Conservation (phyloP, 1,284 basidiomycete species). For the Ceratobasidium sp. region DNA sequence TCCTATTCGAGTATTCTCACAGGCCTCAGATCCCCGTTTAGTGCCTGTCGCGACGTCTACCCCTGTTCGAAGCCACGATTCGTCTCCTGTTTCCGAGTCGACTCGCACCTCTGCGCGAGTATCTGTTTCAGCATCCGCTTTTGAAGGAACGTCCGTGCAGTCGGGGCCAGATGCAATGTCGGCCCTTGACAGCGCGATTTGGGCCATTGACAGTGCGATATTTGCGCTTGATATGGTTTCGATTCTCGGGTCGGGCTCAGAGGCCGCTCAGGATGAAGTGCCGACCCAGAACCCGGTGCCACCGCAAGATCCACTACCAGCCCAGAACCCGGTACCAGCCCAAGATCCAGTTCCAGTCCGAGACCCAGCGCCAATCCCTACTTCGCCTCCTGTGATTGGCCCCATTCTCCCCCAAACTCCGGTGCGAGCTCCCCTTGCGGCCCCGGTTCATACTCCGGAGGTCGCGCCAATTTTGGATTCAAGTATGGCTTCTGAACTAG, state of each 20-base stretch:
- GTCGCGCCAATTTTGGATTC: too few relatives aligned
- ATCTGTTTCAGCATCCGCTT: neutral
- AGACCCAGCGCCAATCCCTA: too few relatives aligned
- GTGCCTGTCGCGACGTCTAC: neutral
- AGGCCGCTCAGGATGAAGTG: too few relatives aligned
- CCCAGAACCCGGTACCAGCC: too few relatives aligned
- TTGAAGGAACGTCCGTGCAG: neutral
- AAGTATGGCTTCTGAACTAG: too few relatives aligned
- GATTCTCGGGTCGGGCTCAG: neutral
- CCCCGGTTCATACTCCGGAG: too few relatives aligned
- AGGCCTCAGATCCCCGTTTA: neutral
- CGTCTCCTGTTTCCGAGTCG: neutral
- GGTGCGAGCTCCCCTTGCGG: too few relatives aligned
- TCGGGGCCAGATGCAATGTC: neutral
- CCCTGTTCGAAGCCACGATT: neutral
- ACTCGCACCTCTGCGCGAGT: neutral
- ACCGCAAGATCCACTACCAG: too few relatives aligned
- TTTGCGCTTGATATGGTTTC: neutral
- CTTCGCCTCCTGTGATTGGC: too few relatives aligned
- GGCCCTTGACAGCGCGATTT: neutral
- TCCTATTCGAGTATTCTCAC: neutral
- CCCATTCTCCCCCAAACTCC: too few relatives aligned
- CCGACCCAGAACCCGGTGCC: too few relatives aligned
- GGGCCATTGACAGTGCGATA: neutral
- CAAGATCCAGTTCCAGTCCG: too few relatives aligned